These are phyloP conservation scores for Helotiales sp. DNA, from an alignment of 2,329 filamentous ascomycete species.

Conservation along the genomic window DNA sequence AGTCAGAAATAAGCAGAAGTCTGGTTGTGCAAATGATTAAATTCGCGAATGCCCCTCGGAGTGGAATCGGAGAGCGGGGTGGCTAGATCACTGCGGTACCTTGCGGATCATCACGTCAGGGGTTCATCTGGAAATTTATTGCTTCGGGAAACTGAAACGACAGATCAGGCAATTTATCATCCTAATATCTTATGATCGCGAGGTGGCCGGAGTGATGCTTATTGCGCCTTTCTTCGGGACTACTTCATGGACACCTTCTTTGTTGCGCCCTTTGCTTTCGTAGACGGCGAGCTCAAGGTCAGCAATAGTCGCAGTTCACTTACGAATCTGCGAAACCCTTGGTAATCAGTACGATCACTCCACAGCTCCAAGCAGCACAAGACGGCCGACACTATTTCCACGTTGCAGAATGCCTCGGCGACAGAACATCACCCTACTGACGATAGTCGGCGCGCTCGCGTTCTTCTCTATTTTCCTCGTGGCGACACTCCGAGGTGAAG, in stretches of 20 bases:
- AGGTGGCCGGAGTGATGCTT: not conserved
- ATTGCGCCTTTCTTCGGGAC: not conserved
- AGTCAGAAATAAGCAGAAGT: not conserved
- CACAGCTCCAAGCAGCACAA: not conserved
- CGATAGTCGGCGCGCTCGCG: constrained; percentile 55
- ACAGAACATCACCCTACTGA: constrained; percentile 51
- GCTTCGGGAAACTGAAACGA: constrained; percentile 14
- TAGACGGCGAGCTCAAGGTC: not conserved
- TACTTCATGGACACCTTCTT: not conserved
- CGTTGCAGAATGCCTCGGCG: constrained; percentile 32
- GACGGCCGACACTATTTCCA: not conserved
- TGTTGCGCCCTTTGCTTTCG: not conserved
- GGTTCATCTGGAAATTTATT: not conserved
- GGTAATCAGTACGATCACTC: too few relatives aligned
- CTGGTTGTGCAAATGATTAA: constrained; percentile 1
- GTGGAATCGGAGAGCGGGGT: constrained; percentile 7
- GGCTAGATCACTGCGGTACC: not conserved
- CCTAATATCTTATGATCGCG: not conserved
- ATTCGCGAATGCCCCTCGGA: constrained; percentile 10
- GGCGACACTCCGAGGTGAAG: constrained; percentile 37
- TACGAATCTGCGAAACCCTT: not conserved
- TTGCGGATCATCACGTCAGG: not conserved
- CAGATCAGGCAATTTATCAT: constrained; percentile 10
- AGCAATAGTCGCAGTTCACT: not conserved
- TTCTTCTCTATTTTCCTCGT: constrained; percentile 61